Evolutionary conservation across 2,329 filamentous ascomycete genomes (phyloP), one percentile per base, ranked within the genome.

Genomic region (Xylaria arbuscula): DNA sequence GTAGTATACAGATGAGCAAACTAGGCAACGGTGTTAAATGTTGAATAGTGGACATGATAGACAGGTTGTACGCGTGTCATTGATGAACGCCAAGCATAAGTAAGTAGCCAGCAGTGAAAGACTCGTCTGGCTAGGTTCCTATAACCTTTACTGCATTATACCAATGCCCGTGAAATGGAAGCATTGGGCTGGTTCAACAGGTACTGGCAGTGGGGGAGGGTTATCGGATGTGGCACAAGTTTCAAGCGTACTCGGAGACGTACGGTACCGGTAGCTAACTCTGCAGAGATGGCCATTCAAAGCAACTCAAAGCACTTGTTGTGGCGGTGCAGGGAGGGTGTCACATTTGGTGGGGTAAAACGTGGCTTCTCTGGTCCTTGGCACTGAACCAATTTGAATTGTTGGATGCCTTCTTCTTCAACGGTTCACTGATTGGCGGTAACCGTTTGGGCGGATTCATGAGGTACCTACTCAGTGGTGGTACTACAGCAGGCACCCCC

Each of bases 331-430:
- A 36, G 17, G n/a, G 38, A 40, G 40, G 17, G 24, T 34, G 51
- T 54, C 17, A 34, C 42, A 32, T 48, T 50, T 64, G 57, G 64
- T 70, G 64, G 67, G 64, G 67, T 69, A 69, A 69, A 69, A 67
- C 67, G 67, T 70, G 67, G 67, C 67, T 70, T 60, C 15, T 64
- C 51, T 53, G 45, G 45, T 47, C 42, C 59, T 50, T 55, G 38
- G 40, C 61, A 36, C 9, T 5, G 15, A 55, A 59, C 17, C 24
- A 47, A 51, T 64, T 60, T 54, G 62, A 65, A 68, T 62, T 68
- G 53, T 68, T 65, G 66, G 68, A 61, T 68, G 55, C 48, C 65
- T 61, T 59, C 34, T 24, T 62, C 34, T 24, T 62, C 56, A 62
- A 40, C 57, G 47, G 47, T 58, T 58, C 48, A 65, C 48, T 64